Evolutionary conservation across 768 basidiomycete genomes (phyloP), one percentile per base, ranked within the genome.

Genomic region (Termitomyces sp.): DNA sequence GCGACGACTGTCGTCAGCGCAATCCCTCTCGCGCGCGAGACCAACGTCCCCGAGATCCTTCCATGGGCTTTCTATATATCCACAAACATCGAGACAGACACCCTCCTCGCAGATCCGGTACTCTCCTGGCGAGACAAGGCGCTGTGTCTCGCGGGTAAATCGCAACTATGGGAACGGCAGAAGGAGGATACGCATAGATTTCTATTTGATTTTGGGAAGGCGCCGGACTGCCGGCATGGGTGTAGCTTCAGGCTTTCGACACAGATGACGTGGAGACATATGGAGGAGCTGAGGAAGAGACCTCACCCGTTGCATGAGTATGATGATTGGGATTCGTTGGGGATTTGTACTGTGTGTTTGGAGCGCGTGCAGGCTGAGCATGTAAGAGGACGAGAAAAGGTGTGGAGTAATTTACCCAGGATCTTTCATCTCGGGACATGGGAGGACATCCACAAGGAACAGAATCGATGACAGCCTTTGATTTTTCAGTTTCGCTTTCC

Each of bases 21-120:
- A n/a, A 76, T 77, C 29, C 72, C 71, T 5, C 68, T 77, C 25
- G 76, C 75, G 2, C 66, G 72, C 15, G 70, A 71, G 44, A 67
- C 71, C 13, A 72, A 70, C 43, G 63, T 77, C 18, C 75, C 73
- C 9, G 70, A 69, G 48, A 72, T 77, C 20, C 70, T 77, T 1
- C 76, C 76, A 1, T 77, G 76, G 76, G 75, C 76, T 1, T 75
- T 73, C 59, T 77, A 77, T 52, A 71, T 76, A 52, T 75, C 73
- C 43, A 72, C 73, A 0, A 73, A 74, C 41, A 74, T 77, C 35
- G 29, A 56, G 16, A 65, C 64, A 25, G 68, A 73, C 18, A 66
- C 68, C 20, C 64, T 77, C 10, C 60, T 77, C 20, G 59, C 65
- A 7, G 70, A 75, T 52, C 22, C 58, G 2, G 65, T 68, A 9